Evolutionary conservation across 1,284 basidiomycete species (phyloP).

Genomic region (Porodaedalea pini): DNA sequence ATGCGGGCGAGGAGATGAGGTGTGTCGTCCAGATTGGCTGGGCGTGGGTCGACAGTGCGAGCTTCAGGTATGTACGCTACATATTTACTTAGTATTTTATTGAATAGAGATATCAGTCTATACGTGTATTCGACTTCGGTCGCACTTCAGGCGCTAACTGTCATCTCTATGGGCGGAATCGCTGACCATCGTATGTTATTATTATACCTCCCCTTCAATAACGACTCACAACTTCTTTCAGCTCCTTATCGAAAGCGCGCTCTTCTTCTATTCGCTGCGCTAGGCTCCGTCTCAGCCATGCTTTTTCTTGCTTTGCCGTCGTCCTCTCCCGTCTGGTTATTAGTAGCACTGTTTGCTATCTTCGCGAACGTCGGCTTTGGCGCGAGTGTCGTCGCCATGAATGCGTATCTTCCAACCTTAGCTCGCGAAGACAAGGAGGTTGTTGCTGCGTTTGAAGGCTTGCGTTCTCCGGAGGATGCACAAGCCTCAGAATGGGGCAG

Average conservation of each 20-base stretch:
- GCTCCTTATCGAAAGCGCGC: conserved; percentile 76
- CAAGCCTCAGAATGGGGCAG: not conserved
- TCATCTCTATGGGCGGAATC: conserved; percentile 86
- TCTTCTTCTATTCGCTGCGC: conserved; percentile 67
- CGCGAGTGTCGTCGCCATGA: conserved; percentile 82
- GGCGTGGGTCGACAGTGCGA: conserved; percentile 81
- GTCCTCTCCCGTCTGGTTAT: conserved; percentile 59
- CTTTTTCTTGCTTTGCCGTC: conserved; percentile 74
- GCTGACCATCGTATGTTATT: conserved; percentile 74
- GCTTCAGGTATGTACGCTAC: conserved; percentile 65
- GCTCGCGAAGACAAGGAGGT: conserved; percentile 67
- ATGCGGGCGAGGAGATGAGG: conserved; percentile 36
- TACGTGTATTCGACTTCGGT: conserved; percentile 86
- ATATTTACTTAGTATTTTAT: not conserved
- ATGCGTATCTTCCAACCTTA: conserved; percentile 80
- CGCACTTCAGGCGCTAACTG: conserved; percentile 80
- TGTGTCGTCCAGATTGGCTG: conserved; percentile 77
- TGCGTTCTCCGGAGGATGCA: conserved; percentile 25
- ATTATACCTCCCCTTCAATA: not conserved
- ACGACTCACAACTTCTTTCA: conserved; percentile 31
- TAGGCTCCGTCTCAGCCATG: conserved; percentile 64
- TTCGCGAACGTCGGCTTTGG: conserved; percentile 81
- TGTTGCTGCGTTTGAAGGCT: conserved; percentile 38
- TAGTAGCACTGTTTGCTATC: conserved; percentile 62
- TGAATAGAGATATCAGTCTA: conserved; percentile 49